phyloP scores from a whole-genome alignment of 2,329 filamentous ascomycete species.

The Aspergillus ruber region DNA sequence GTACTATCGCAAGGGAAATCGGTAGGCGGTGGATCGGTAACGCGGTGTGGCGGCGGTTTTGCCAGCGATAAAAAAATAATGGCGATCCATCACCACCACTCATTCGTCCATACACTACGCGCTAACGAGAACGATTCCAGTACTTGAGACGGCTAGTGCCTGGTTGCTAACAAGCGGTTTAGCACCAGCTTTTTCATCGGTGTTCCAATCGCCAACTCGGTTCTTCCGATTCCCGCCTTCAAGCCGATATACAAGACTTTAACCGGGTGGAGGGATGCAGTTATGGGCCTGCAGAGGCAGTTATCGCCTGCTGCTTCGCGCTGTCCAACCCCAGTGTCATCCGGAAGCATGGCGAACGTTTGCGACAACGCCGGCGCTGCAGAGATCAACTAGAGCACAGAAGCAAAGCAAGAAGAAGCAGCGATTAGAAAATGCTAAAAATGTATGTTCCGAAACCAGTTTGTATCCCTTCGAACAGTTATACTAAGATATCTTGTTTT shows the following conservation, averaged over 20 bases:
- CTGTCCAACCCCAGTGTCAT: slow-evolving; percentile 27
- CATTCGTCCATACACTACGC: too few relatives aligned
- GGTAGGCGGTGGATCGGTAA: slow-evolving; percentile 4
- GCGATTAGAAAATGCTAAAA: too few relatives aligned
- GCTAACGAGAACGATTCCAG: too few relatives aligned
- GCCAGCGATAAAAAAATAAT: too few relatives aligned
- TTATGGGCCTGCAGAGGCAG: slow-evolving; percentile 29
- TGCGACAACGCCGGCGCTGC: slow-evolving; percentile 22
- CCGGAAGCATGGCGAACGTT: slow-evolving; percentile 22
- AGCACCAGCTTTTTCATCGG: too few relatives aligned
- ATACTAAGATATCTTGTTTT: background rate
- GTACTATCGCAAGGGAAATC: background rate
- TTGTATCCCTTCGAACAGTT: too few relatives aligned
- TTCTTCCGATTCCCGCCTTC: too few relatives aligned
- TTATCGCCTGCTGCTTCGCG: slow-evolving; percentile 38
- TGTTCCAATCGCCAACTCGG: too few relatives aligned
- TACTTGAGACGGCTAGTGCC: too few relatives aligned
- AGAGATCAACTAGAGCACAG: slow-evolving; percentile 14
- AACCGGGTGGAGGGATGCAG: slow-evolving; percentile 32
- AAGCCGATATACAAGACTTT: background rate
- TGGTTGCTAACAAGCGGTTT: too few relatives aligned
- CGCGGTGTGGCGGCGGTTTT: slow-evolving; percentile 4
- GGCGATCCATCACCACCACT: too few relatives aligned
- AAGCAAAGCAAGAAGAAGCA: slow-evolving; percentile 6
- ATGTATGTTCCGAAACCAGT: too few relatives aligned